Conservation (phyloP, 129 eudicot species). For the Helichrysum umbraculigerum region DNA sequence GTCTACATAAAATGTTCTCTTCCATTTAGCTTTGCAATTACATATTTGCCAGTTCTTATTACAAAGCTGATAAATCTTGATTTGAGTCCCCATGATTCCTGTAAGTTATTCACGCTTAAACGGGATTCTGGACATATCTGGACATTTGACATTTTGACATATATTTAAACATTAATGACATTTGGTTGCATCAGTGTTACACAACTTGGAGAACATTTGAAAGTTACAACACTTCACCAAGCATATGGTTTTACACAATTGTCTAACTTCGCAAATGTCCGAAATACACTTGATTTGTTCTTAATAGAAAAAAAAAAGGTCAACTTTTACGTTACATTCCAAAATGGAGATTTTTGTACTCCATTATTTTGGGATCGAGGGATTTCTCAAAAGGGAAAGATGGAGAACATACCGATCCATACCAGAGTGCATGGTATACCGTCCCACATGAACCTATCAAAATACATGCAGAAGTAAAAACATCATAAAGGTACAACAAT, state of each 20-base stretch:
- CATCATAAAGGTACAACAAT: not conserved
- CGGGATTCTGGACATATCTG: not conserved
- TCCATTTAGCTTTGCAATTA: not conserved
- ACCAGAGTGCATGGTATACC: conserved; percentile 96
- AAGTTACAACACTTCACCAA: not conserved
- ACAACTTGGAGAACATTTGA: not conserved
- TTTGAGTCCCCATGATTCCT: conserved; percentile 11
- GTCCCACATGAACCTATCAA: conserved; percentile 95
- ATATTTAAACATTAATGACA: not conserved
- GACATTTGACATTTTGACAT: not conserved
- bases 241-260: conserved; percentile 12
- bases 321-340: conserved; percentile 1
- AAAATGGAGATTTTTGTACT: not conserved
- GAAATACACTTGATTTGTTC: not conserved
- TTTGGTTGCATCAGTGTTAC: not conserved
- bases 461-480: not conserved
- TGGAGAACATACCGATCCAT: conserved; percentile 85
- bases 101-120: conserved; percentile 1
- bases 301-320: not conserved
- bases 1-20: not conserved
- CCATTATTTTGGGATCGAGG: not conserved
- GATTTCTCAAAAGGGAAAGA: conserved; percentile 30
- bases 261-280: conserved; percentile 16
- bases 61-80: conserved; percentile 4
- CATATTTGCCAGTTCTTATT: conserved; percentile 2